phyloP scores from a whole-genome alignment of 2,329 filamentous ascomycete species.

The Ascochyta koolunga region DNA sequence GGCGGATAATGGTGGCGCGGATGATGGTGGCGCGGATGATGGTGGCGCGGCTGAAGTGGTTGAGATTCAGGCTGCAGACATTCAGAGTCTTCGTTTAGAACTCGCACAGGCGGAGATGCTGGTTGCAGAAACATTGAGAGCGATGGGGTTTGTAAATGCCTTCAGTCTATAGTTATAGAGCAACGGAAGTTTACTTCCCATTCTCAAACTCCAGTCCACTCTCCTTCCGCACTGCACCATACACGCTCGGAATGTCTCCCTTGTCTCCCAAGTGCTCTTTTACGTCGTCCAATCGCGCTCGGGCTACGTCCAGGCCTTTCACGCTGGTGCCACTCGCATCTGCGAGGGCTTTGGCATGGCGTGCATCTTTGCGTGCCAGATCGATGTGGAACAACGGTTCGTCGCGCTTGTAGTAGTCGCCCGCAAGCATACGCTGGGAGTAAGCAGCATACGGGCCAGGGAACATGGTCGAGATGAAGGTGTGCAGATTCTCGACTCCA shows the following conservation, averaged over 20 bases:
- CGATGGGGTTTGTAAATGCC: no score
- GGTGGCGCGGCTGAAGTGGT: no score
- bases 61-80: no score
- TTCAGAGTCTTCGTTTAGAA: no score
- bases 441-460: slow-evolving; percentile 78
- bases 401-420: slow-evolving; percentile 77
- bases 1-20: no score
- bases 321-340: slow-evolving; percentile 66
- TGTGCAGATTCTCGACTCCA: slow-evolving; percentile 71
- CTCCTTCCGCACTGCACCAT: slow-evolving; percentile 78
- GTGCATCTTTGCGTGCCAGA: slow-evolving; percentile 80
- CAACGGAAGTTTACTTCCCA: slow-evolving; percentile 24
- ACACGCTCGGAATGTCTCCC: slow-evolving; percentile 83
- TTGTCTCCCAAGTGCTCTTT: slow-evolving; percentile 71
- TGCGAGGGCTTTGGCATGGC: slow-evolving; percentile 74
- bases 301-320: slow-evolving; percentile 68
- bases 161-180: neutral
- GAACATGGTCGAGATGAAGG: slow-evolving; percentile 75
- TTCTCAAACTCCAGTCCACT: slow-evolving; percentile 74
- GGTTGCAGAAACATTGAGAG: neutral
- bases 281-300: slow-evolving; percentile 69
- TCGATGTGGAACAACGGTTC: slow-evolving; percentile 85
- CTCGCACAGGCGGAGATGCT: neutral
- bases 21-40: no score
- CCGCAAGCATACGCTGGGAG: slow-evolving; percentile 72